Base-by-base conservation (phyloP, 148 eudicot species). In the Bassia scoparia region DNA sequence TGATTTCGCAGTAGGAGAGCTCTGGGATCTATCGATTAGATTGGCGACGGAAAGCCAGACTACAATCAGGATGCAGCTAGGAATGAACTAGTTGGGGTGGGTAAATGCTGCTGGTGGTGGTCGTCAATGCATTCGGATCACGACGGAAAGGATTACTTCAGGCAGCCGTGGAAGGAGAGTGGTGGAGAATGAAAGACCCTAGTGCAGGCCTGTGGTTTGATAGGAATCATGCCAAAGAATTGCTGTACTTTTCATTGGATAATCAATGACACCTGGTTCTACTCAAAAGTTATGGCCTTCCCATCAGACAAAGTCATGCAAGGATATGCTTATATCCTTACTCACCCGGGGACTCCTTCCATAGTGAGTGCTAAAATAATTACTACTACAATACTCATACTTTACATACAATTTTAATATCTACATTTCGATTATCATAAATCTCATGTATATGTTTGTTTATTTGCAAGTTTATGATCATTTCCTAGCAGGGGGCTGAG, bases 101-200 rank as follows among this genome's bases (percentile, higher is more conserved):
- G 29, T 18, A 72, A 62, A 75, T 27, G 66, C 18, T 18, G 83
- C 62, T 0, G 92, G 96, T 14, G 90, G 96, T 7, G 67, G 30
- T 86, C 7, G 76, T 84, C 12, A 72, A 80, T 0, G 86, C 90
- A 4, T 90, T 90, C 69, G 92, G 86, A 75, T 85, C 61, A 83
- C 92, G 1, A 83, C 85, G 2, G 75, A 90, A 88, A 76, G 88
- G 87, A 23, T 73, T 88, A 61, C 87, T 88, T 53, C 87, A 85
- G 23, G 89, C 82, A 34, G 90, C 87, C 37, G 92, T 84, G 23
- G 37, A 78, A 24, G 88, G 88, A 1, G 87, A 86, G 67, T 75
- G 80, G 73, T 84, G 87, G 84, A 90, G 89, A 60, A 48, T 88
- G 85, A 90, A 82, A 71, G 92, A 87, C 41, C 38, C 81, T 1